phyloP scores from a whole-genome alignment of 192 early-diverging fungal species.

The Phycomyces nitens region DNA sequence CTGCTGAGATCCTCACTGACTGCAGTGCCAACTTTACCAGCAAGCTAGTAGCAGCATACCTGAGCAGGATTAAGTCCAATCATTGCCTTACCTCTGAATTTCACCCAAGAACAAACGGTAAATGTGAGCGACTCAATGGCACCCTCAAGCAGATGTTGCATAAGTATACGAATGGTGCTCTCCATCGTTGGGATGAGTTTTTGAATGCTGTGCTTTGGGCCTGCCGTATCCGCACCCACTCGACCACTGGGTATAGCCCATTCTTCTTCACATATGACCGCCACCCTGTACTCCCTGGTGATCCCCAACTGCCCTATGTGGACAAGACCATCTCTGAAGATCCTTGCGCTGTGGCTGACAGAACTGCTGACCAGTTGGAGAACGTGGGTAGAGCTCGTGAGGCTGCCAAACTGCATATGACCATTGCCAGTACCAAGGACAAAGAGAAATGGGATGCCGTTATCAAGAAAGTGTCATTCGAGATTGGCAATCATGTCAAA shows the following conservation, averaged over 20 bases:
- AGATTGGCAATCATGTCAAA: too few relatives aligned
- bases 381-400: not conserved
- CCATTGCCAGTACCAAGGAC: not conserved
- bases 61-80: not conserved
- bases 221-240: too few relatives aligned
- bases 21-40: slow-evolving; percentile 11
- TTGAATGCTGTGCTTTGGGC: too few relatives aligned
- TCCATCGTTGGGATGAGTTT: too few relatives aligned
- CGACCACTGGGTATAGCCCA: too few relatives aligned
- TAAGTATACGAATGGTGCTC: too few relatives aligned
- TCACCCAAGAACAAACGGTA: not conserved
- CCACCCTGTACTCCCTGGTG: too few relatives aligned
- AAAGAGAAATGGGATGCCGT: not conserved
- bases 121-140: not conserved
- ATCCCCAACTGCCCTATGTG: not conserved
- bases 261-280: too few relatives aligned
- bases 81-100: not conserved
- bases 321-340: not conserved
- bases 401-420: not conserved
- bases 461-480: too few relatives aligned
- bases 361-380: not conserved
- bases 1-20: too few relatives aligned
- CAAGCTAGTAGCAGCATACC: not conserved
- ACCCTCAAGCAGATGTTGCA: not conserved
- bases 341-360: not conserved